These are phyloP conservation scores for Colletotrichum nymphaeae DNA, from an alignment of 2,329 filamentous ascomycete species.

Conservation along the genomic window DNA sequence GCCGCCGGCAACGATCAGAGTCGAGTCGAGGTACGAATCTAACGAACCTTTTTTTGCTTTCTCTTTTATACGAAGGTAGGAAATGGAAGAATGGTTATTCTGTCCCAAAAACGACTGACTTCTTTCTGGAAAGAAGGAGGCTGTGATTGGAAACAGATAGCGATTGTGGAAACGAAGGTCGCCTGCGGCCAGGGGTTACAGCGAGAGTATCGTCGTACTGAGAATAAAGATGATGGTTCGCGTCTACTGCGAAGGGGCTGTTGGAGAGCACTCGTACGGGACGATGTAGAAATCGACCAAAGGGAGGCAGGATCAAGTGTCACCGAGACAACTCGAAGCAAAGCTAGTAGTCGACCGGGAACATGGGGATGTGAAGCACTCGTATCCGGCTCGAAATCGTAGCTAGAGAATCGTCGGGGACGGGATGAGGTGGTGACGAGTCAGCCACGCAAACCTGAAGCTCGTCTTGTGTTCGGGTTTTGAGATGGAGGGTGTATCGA, in stretches of 20 bases:
- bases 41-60: conserved; percentile 29
- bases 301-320: conserved; percentile 43
- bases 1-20: not conserved
- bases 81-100: conserved; percentile 12
- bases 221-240: conserved; percentile 48
- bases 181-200: conserved; percentile 64
- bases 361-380: conserved; percentile 44
- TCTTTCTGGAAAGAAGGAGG: conserved; percentile 22
- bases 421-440: conserved; percentile 2
- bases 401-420: conserved; percentile 13
- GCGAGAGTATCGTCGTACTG: conserved; percentile 51
- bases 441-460: conserved; percentile 9
- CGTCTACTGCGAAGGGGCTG: conserved; percentile 58
- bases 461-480: conserved; percentile 20
- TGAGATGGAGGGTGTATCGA: conserved; percentile 3
- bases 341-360: conserved; percentile 42
- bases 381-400: conserved; percentile 28
- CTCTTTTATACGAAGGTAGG: conserved; percentile 7
- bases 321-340: conserved; percentile 47
- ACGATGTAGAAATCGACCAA: conserved; percentile 38
- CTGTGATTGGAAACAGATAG: conserved; percentile 44
- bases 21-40: no score
- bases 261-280: conserved; percentile 33
- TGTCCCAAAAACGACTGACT: conserved; percentile 27
- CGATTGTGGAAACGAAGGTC: conserved; percentile 60